Evolutionary conservation across 371 early-diverging fungal species (phyloP), one percentile per base, ranked within the genome.

Genomic region (Blakeslea trispora): DNA sequence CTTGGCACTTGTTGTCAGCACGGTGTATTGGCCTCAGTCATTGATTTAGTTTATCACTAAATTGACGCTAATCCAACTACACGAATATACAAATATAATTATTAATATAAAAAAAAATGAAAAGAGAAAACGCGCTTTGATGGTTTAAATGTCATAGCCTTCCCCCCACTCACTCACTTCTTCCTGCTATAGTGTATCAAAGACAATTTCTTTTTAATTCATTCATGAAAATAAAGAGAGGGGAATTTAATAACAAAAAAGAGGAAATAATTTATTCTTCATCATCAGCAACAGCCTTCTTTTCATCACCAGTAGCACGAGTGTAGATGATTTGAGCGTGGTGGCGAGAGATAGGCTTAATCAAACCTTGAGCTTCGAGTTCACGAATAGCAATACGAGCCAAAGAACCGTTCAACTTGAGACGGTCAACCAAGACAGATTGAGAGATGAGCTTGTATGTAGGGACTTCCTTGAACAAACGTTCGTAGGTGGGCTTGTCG

Each of bases 381-480:
- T 97, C 96, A 52, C 86, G 83, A 77, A 99, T 87, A 68, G 97
- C 97, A 63, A 83, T 74, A 62, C 98, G 94, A 66, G 99, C 99
- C 53, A 98, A 84, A 51, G 97, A 96, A 70, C 94, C 99, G 89
- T 93, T 94, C 82, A 99, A 85, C 72, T 92, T 89, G 64, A 98
- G 92, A 81, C 98, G 94, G 82, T 99, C 99, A 57, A 98, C 97
- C 59, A 99, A 83, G 55, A 97, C 93, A 58, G 97, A 95, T 63
- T 95, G 95, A 18, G 97, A 93, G 75, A 99, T 91, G 69, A 99
- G 86, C 88, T 96, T 97, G 91, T 95, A 97, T 75, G 98, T 93
- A 64, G 98, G 99, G 42, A 95, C 95, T 82, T 99, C 99, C 92
- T 99, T 99, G 87, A 89, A 90, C 59, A 96, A 87, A 82, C 90